Percentiles rank a stretch among this genome's conserved stretches.
Conservation (phyloP, 768 basidiomycete species). For the Tremella fuciformis region DNA sequence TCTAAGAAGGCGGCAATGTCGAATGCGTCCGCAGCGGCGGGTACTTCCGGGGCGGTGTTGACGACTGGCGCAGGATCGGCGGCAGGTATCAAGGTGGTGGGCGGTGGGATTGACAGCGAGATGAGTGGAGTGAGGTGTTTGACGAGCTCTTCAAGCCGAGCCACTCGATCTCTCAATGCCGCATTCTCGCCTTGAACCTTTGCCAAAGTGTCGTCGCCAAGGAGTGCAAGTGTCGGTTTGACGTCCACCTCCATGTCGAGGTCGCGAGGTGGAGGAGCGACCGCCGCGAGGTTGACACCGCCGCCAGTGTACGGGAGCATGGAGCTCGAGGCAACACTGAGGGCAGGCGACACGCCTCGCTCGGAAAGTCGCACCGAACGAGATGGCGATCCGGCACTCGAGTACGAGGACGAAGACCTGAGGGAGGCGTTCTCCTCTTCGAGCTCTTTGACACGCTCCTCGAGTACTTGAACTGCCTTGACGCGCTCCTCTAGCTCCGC, state of each 20-base stretch:
- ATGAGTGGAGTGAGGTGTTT: conserved; percentile 25
- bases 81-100: not conserved
- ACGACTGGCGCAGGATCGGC: not conserved
- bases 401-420: not conserved
- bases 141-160: conserved; percentile 37
- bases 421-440: conserved; percentile 31
- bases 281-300: conserved; percentile 36
- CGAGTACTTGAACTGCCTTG: conserved; percentile 74
- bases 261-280: conserved; percentile 37
- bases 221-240: conserved; percentile 18
- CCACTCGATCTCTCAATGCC: conserved; percentile 32
- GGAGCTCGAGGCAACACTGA: conserved; percentile 24
- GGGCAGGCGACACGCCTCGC: conserved; percentile 26
- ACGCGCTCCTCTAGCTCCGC: conserved; percentile 65
- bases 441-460: conserved; percentile 54
- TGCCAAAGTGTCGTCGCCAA: no score
- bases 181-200: conserved; percentile 31
- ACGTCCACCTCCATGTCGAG: conserved; percentile 24
- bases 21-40: not conserved
- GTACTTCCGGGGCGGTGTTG: not conserved
- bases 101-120: conserved; percentile 11
- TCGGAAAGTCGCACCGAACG: no score
- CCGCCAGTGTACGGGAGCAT: conserved; percentile 21
- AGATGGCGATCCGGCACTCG: not conserved
- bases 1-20: conserved; percentile 1